These are phyloP conservation scores for Polytrichum formosum DNA, from an alignment of 225 moss, liverwort and hornwort genomes.

Conservation along the genomic window DNA sequence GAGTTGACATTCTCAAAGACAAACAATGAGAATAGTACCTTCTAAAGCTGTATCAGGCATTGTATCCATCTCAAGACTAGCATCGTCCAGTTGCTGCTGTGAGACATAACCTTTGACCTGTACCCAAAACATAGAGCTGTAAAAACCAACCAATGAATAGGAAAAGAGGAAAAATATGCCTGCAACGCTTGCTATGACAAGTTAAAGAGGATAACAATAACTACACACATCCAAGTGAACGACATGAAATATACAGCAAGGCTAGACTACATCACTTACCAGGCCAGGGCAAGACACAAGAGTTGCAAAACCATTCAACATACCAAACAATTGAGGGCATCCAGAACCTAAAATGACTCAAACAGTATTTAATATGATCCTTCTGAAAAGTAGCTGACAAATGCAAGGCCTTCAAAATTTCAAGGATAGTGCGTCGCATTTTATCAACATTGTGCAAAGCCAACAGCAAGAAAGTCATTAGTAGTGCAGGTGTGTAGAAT, in stretches of 20 bases:
- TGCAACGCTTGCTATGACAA: neutral
- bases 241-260: neutral
- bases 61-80: conserved; percentile 68
- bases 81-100: conserved; percentile 79
- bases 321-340: too few species aligned
- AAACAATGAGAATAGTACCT: conserved; percentile 29
- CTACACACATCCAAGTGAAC: neutral
- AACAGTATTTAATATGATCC: too few species aligned
- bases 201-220: neutral
- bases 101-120: conserved; percentile 56
- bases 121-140: neutral
- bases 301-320: neutral
- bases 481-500: too few species aligned
- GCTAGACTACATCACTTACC: neutral
- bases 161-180: neutral
- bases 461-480: too few species aligned
- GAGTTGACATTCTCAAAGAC: too few species aligned
- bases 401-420: too few species aligned
- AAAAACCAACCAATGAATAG: neutral
- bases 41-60: conserved; percentile 66
- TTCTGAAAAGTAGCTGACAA: too few species aligned
- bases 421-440: too few species aligned
- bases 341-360: too few species aligned
- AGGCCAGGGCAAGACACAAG: neutral
- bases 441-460: too few species aligned